A percentile compares a stretch with the other conserved stretches of the same genome.
These are phyloP conservation scores for Hypoxylon subgilvum DNA, from an alignment of 495 filamentous ascomycete species.

Conservation along the genomic window DNA sequence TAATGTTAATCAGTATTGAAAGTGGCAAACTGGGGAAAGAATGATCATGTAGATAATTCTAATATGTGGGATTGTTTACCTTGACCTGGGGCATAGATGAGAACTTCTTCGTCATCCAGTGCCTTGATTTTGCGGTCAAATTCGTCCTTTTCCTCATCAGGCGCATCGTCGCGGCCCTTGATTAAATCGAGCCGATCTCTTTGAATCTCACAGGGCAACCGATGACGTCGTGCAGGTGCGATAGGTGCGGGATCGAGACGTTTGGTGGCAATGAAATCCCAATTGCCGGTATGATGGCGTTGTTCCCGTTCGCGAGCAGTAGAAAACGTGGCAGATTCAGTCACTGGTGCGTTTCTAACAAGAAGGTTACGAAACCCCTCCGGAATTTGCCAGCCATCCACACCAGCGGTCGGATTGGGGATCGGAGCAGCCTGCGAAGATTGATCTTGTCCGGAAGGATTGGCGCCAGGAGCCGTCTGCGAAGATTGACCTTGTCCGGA, in stretches of 20 bases:
- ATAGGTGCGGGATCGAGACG: too few relatives aligned
- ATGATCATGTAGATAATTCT: neutral
- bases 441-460: too few relatives aligned
- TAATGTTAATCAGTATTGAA: neutral
- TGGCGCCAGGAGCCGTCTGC: too few relatives aligned
- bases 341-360: slow-evolving; percentile 12
- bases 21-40: neutral
- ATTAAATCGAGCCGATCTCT: too few relatives aligned
- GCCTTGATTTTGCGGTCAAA: neutral
- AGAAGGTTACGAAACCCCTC: slow-evolving; percentile 4
- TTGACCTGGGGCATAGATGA: slow-evolving; percentile 3
- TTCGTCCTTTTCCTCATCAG: neutral
- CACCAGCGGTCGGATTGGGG: too few relatives aligned
- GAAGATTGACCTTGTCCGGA: too few relatives aligned
- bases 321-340: neutral
- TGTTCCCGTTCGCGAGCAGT: too few relatives aligned
- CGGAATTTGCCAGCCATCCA: slow-evolving; percentile 16
- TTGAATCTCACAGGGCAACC: slow-evolving; percentile 26
- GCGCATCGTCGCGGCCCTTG: too few relatives aligned
- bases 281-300: too few relatives aligned
- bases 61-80: slow-evolving; percentile 9
- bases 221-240: slow-evolving; percentile 1
- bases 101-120: slow-evolving; percentile 13
- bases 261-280: too few relatives aligned
- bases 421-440: too few relatives aligned